Evolutionary conservation across 2,329 filamentous ascomycete genomes (phyloP), one percentile per base, ranked within the genome.

Genomic region (Colletotrichum chrysophilum): DNA sequence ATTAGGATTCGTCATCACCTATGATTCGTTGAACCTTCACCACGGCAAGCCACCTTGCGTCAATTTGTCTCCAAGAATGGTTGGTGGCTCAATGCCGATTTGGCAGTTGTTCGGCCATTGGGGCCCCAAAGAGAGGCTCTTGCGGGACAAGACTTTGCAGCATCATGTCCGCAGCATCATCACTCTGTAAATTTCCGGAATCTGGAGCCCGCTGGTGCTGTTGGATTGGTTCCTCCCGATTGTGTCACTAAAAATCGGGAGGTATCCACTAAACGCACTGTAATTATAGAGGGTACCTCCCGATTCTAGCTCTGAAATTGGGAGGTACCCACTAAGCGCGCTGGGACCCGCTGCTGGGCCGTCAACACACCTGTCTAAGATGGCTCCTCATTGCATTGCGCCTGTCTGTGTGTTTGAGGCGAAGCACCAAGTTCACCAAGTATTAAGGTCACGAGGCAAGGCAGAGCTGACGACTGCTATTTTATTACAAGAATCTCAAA

Each of bases 381-480:
- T 24, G 21, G 21, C 21, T 24, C 9, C 21, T 6, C 9, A 56
- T 56, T 14, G 10, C 21, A 56, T 56, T 24, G 21, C 24, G 52
- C 21, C n/a, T 13, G n/a, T 56, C 21, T 6, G 10, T 56, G 10
- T 24, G 21, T 56, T 56, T 56, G n/a, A 9, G 18, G 48, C 3
- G 6, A 55, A 55, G 48, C 52, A 56, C 14, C 21, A 56, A 56
- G 12, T 8, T n/a, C 38, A 3, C 38, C 8, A n/a, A 43, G 16
- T 16, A n/a, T n/a, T 2, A 43, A 43, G 18, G 18, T 13, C 9
- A 9, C 3, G 14, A 56, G 5, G 52, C 5, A 56, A 26, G 13
- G 0, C 52, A 56, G 3, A 0, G 21, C 7, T 13, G 12, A 24
- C 8, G 2, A 56, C 1, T 8, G 9, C 10, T 0, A 26, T 26